A percentile compares a stretch with the other conserved stretches of the same genome.
Evolutionary conservation across 78 protist genomes (phyloP).

Genomic region (Isochrysis galbana): DNA sequence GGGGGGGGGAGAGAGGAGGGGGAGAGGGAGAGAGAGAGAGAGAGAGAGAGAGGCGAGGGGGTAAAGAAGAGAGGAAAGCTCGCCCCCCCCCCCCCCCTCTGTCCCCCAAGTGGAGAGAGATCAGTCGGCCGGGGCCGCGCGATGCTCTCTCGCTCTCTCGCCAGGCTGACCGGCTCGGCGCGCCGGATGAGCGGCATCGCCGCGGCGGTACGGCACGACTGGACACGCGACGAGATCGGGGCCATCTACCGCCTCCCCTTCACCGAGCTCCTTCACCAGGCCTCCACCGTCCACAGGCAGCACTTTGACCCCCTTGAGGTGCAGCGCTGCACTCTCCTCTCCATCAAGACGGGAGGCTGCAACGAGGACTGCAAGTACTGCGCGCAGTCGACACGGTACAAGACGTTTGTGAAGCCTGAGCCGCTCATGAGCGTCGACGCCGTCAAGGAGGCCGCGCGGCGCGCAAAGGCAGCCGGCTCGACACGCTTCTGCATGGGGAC

Average conservation of each 20-base stretch:
- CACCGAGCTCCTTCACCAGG: slow-evolving; percentile 59
- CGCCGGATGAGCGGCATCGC: no score
- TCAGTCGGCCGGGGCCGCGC: no score
- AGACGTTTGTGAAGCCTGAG: slow-evolving; percentile 59
- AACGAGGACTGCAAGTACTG: slow-evolving; percentile 74
- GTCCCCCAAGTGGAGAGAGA: no score
- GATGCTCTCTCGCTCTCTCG: no score
- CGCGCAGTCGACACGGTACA: slow-evolving; percentile 58
- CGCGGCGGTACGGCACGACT: slow-evolving; percentile 31
- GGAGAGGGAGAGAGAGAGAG: no score
- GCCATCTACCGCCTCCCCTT: slow-evolving; percentile 67
- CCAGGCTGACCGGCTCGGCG: no score
- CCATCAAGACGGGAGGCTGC: slow-evolving; percentile 83
- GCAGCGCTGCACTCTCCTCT: slow-evolving; percentile 75
- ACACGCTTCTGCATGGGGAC: slow-evolving; percentile 82
- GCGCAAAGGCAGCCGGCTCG: slow-evolving; percentile 61
- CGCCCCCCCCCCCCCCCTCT: no score
- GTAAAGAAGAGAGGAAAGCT: no score
- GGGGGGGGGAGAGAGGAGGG: no score
- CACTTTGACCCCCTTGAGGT: slow-evolving; percentile 66
- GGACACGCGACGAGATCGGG: slow-evolving; percentile 60
- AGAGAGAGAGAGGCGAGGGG: no score
- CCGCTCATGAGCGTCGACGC: slow-evolving; percentile 45
- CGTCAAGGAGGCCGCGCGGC: slow-evolving; percentile 52
- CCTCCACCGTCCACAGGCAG: slow-evolving; percentile 62